Evolutionary conservation across 768 basidiomycete genomes (phyloP), one percentile per base, ranked within the genome.

Genomic region (Tricholoma furcatifolium): DNA sequence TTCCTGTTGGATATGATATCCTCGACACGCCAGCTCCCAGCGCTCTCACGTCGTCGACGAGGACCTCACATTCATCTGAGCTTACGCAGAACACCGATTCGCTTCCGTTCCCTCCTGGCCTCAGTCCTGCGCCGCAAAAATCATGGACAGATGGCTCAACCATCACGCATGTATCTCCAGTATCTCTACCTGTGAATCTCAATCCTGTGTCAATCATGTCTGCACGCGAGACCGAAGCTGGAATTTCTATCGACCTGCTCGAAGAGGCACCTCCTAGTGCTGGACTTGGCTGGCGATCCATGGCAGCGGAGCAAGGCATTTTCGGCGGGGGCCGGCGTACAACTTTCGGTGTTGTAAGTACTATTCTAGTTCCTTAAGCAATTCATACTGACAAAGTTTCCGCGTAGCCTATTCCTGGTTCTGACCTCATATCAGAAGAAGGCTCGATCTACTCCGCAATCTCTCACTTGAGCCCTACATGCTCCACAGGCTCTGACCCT

Each of bases 231-330:
- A 56, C 65, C 59, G 48, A 62, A 53, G 49, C 66, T 32, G 68
- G 56, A 2, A 70, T 83, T 50, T 67, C 75, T 3, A 77, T 83
- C 21, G 85, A 88, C 62, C 65, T 87, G 6, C 69, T 88, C 14
- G 88, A 90, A 55, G 84, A 87, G 23, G 83, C 75, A 23, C 88
- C 88, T 6, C 88, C 88, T 2, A 63, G 63, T 50, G 82, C 87
- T 24, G 77, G 74, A 20, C 79, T 78, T 47, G 73, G 77, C 5
- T 89, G 88, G 88, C 73, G 81, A 53, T 71, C 73, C 9, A 70
- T 88, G 54, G 71, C 82, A 8, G 62, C 74, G 32, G 70, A 69
- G 17, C 51, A 65, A 4, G 66, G 65, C 39, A 62, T 52, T 52
- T 40, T 45, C 60, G 55, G 27, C 47, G 53, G 20, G 47, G 63